Evolutionary conservation across 768 basidiomycete species (phyloP).

Genomic region (Mycena galopus): DNA sequence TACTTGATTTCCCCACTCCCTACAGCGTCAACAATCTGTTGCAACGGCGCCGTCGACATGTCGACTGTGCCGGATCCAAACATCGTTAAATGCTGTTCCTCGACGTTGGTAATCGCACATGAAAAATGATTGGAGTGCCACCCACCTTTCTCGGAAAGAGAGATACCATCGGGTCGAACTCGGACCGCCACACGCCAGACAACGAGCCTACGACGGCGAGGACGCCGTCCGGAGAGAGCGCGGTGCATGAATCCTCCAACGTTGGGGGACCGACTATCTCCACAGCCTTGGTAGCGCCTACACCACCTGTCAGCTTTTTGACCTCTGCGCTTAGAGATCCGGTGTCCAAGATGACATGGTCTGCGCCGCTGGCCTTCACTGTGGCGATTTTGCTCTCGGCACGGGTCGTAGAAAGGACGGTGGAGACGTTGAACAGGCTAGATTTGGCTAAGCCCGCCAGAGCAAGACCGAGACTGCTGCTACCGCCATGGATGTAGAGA

Average conservation of each 20-base stretch:
- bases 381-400: conserved; percentile 30
- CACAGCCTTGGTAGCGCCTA: conserved; percentile 39
- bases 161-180: conserved; percentile 37
- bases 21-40: conserved; percentile 41
- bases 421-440: conserved; percentile 36
- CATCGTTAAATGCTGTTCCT: conserved; percentile 37
- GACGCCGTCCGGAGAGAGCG: conserved; percentile 32
- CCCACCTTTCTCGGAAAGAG: conserved; percentile 39
- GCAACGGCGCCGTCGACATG: conserved; percentile 38
- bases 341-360: conserved; percentile 39
- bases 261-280: conserved; percentile 40
- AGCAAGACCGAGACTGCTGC: conserved; percentile 43
- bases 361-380: conserved; percentile 34
- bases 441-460: conserved; percentile 39
- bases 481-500: conserved; percentile 42
- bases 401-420: conserved; percentile 41
- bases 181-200: conserved; percentile 39
- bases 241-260: conserved; percentile 36
- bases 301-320: conserved; percentile 35
- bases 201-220: conserved; percentile 38
- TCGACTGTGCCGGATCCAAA: conserved; percentile 37
- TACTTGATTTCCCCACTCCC: conserved; percentile 35
- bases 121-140: neutral
- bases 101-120: neutral
- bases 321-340: conserved; percentile 37